These are phyloP conservation scores for Xylaria venustula DNA, from an alignment of 495 filamentous ascomycete species.

Conservation along the genomic window DNA sequence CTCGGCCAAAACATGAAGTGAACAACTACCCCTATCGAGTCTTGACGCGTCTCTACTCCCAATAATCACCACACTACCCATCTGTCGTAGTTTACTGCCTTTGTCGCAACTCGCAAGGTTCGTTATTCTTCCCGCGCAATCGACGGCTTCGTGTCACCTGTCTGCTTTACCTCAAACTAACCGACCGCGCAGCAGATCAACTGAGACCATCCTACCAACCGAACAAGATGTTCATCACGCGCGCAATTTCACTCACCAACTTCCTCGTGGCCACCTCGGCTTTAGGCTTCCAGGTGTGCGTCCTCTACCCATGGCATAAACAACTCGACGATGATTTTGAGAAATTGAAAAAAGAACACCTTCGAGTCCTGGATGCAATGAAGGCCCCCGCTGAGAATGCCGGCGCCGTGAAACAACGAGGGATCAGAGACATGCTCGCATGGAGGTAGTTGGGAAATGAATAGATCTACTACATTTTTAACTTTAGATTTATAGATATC, in stretches of 20 bases:
- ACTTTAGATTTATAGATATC: constrained; percentile 28
- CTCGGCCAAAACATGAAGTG: constrained; percentile 9
- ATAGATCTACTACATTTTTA: not conserved
- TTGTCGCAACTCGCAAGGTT: not conserved
- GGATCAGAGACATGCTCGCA: constrained; percentile 14
- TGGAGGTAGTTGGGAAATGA: constrained; percentile 15
- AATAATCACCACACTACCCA: not conserved
- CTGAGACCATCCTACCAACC: not conserved
- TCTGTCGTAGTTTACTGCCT: not conserved
- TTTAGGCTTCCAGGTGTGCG: constrained; percentile 61
- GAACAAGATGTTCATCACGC: constrained; percentile 34
- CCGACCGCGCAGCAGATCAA: constrained; percentile 18
- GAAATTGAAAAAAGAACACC: constrained; percentile 54
- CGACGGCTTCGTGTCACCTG: not conserved
- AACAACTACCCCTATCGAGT: not conserved
- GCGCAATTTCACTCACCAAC: constrained; percentile 59
- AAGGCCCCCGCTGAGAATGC: constrained; percentile 8
- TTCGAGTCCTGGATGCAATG: constrained; percentile 32
- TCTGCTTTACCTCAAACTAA: not conserved
- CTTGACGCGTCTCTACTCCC: not conserved
- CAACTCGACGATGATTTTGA: constrained; percentile 61
- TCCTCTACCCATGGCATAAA: constrained; percentile 67
- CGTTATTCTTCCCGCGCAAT: not conserved
- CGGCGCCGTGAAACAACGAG: not conserved
- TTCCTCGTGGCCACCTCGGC: constrained; percentile 61